Base-by-base conservation (phyloP, 2,329 filamentous ascomycete genomes). In the Apiospora aurea region DNA sequence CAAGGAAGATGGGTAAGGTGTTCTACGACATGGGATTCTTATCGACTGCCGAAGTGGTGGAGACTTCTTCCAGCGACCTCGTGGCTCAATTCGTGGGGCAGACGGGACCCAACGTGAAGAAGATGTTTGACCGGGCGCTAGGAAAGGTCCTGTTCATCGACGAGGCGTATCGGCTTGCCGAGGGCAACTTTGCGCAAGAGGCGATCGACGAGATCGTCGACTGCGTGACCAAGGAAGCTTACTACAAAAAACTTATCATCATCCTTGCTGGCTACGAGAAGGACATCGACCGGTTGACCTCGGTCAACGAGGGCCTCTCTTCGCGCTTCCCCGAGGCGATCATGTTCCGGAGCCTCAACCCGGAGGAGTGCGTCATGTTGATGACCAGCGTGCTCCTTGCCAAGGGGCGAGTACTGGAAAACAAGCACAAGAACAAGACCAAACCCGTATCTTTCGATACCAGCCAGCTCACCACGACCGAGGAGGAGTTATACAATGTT, bases 11-110 rank as follows among this genome's bases (percentile, higher is more conserved):
- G 86, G 93, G 93, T 4, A 88, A 93, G 73, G 84, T 95, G 0
- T 95, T 89, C 77, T 95, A 93, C 76, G 90, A 95, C 75, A 89
- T 94, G 85, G 92, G 92, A 0, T 88, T 95, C 46, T 81, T 95
- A 0, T 81, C 88, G 0, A 84, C 83, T 0, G 86, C 85, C 0
- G 87, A 91, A 38, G 90, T 94, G 0, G 78, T 90, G 0, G 91
- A 94, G 70, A 88, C 86, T 66, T 94, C 93, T 0, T 90, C 91
- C 0, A 89, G 90, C 0, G 92, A 95, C 46, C 78, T 95, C 0
- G 85, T 95, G 0, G 93, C 89, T 0, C 83, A 92, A 73, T 95
- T 90, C 24, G 74, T 91, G 0, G 90, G 89, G 0, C 88, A 91
- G 0, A 91, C 89, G 0, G 88, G 88, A 0, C 89, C 89, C 0